Evolutionary conservation across 371 early-diverging fungal species (phyloP).

Genomic region (Nematocida homosporus): DNA sequence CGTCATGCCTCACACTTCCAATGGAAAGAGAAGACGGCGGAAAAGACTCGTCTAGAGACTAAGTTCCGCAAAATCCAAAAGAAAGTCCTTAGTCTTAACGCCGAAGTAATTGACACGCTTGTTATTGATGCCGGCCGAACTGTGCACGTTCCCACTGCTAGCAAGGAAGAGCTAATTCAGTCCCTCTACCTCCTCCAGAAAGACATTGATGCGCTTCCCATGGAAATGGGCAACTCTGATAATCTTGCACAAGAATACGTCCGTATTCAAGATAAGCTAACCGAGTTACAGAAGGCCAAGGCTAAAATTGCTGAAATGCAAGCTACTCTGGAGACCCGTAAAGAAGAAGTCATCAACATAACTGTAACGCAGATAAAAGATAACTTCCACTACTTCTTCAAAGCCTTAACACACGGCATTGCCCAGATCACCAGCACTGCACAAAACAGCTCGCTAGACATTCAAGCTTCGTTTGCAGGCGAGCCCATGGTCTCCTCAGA

Average conservation of each 20-base stretch:
- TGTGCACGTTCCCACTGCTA: background rate
- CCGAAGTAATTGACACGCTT: constrained; percentile 17
- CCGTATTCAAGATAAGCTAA: constrained; percentile 31
- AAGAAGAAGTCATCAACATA: constrained; percentile 59
- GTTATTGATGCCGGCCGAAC: background rate
- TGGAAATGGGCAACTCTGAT: background rate
- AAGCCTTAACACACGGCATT: constrained; percentile 54
- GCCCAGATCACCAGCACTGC: background rate
- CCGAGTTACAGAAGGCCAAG: constrained; percentile 50
- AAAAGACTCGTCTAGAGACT: constrained; percentile 31
- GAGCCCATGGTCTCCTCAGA: constrained; percentile 9
- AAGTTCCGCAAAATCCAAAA: constrained; percentile 36
- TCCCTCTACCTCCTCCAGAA: constrained; percentile 28
- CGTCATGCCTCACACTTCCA: constrained; percentile 25
- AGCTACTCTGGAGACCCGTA: constrained; percentile 59
- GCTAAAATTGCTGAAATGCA: constrained; percentile 60
- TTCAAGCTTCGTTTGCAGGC: constrained; percentile 41
- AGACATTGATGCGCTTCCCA: background rate
- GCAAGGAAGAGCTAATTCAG: constrained; percentile 9
- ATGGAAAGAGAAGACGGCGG: constrained; percentile 27
- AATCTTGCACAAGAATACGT: constrained; percentile 9
- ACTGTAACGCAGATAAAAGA: constrained; percentile 55
- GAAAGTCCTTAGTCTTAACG: constrained; percentile 41
- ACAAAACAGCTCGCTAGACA: constrained; percentile 1
- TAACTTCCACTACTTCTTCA: constrained; percentile 63